Base-by-base conservation (phyloP, 352 stramenopile species). In the Phytophthora rubi region DNA sequence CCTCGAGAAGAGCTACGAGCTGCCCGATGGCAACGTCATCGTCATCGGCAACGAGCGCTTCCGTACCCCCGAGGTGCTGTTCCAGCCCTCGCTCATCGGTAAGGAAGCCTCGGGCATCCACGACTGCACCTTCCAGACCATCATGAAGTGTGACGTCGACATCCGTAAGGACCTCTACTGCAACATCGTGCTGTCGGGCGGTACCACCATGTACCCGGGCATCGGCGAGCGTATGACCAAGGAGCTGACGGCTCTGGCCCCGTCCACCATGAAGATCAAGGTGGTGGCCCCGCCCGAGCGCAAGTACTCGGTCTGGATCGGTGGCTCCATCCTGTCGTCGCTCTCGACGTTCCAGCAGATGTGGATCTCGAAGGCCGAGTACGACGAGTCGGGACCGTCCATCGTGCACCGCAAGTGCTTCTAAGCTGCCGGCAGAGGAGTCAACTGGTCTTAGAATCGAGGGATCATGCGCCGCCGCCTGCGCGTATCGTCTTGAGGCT, bases 261-360 rank as follows among this genome's bases (percentile, higher is more conserved):
- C 96, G 61, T 76, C 89, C 13, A 97, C 90, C 26, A 98, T 99
- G 84, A 98, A 98, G 80, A 94, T 99, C 78, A 99, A 99, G 83
- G 97, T 99, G 52, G 81, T 99, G 10, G 93, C 96, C 49, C 94
- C 90, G 13, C 90, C 90, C 3, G 91, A 97, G 79, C 86, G 93
- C 68, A 96, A 98, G 83, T 99, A 99, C 89, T 98, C 93, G 35
- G 95, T 98, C 12, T 99, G 97, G 97, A 99, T 99, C 82, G 97
- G 97, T 86, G 97, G 97, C 70, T 98, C 93, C 60, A 99, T 99
- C 75, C 77, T 99, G 45, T 85, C 96, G 21, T 98, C 94, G 66
- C 82, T 99, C n/a, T 97, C 94, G 59, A 99, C 97, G 58, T 99
- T 99, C 94, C 93, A 99, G 79, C 90, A 98, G 69, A 98, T 99